Conservation (phyloP, 192 early-diverging fungal genomes). For the Backusella mclennaniae region DNA sequence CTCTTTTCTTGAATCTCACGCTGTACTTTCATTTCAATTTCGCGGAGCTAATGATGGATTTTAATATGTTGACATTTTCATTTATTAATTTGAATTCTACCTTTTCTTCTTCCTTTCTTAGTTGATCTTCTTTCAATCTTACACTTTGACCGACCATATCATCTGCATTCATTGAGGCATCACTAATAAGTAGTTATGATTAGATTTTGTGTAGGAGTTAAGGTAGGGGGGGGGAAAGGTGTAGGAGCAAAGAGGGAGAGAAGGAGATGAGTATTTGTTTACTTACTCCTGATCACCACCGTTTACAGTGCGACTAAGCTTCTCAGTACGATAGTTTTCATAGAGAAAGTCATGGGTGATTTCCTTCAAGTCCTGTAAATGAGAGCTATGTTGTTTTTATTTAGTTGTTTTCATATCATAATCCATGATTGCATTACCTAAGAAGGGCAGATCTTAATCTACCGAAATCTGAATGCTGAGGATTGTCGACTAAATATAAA, state of each 20-base stretch:
- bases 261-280: not conserved
- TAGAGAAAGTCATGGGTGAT: slow-evolving; percentile 96
- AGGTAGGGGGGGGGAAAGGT: not conserved
- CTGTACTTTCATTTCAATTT: slow-evolving; percentile 53
- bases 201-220: not conserved
- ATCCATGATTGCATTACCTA: slow-evolving; percentile 41
- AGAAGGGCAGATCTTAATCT: slow-evolving; percentile 89
- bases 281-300: slow-evolving; percentile 47
- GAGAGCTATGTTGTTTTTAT: slow-evolving; percentile 65
- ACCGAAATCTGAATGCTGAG: slow-evolving; percentile 96
- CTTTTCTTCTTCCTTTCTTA: slow-evolving; percentile 55
- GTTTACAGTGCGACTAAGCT: slow-evolving; percentile 62
- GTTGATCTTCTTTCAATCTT: slow-evolving; percentile 52
- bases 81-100: not conserved
- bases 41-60: slow-evolving; percentile 32
- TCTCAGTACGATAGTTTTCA: slow-evolving; percentile 92
- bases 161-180: slow-evolving; percentile 38
- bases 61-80: not conserved
- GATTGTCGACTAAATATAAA: slow-evolving; percentile 75
- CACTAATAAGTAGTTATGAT: not conserved
- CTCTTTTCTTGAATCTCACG: slow-evolving; percentile 56
- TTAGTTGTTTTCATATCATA: not conserved
- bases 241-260: not conserved
- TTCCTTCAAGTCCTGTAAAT: slow-evolving; percentile 96
- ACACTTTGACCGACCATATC: slow-evolving; percentile 43